Conservation (phyloP, 2,329 filamentous ascomycete genomes). For the Cladorrhinum sp. region DNA sequence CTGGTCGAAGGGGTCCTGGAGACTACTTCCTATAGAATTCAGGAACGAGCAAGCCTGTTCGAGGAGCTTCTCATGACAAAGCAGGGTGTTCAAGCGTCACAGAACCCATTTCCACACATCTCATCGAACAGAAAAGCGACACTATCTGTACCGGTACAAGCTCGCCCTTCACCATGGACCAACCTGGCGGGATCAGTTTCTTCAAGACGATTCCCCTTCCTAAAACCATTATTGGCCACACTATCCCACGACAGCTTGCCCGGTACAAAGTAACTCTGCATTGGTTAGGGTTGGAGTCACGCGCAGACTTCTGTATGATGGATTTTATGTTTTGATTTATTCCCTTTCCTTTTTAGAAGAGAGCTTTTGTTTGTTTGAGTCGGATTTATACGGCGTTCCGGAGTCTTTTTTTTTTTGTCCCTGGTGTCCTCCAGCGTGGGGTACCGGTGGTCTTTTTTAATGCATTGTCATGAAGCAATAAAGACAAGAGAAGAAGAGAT, state of each 20-base stretch:
- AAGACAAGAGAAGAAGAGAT: neutral
- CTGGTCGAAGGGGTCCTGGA: conserved; percentile 63
- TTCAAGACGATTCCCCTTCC: no score
- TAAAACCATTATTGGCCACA: no score
- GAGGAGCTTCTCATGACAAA: no score
- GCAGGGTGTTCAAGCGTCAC: no score
- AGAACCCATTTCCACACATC: no score
- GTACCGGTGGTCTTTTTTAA: neutral
- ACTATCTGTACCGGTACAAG: no score
- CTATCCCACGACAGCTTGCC: no score
- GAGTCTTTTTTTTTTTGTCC: neutral
- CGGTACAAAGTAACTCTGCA: no score
- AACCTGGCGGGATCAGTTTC: no score
- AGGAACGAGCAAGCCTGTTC: neutral
- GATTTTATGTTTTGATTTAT: neutral
- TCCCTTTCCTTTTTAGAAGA: neutral
- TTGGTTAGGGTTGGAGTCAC: neutral
- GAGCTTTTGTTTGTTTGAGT: neutral
- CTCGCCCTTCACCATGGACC: no score
- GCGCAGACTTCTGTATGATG: neutral
- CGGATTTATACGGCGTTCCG: neutral
- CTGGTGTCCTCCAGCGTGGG: neutral
- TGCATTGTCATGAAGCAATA: neutral
- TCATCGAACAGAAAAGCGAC: no score
- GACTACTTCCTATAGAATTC: conserved; percentile 65